Conservation (phyloP, 2,329 filamentous ascomycete genomes). For the Colletotrichum magnum region DNA sequence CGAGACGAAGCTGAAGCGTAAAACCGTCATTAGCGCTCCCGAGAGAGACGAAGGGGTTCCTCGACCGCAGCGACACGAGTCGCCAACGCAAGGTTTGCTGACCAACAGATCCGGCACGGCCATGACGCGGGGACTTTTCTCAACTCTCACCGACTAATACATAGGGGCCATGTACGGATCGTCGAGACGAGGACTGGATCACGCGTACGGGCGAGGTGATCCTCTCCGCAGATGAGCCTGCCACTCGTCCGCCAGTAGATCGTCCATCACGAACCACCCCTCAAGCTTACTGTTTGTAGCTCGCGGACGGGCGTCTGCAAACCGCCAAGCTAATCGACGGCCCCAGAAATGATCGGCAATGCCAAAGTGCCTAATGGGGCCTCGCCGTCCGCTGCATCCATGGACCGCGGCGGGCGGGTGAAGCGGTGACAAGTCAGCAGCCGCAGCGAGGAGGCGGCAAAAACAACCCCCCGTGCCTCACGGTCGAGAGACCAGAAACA, state of each 20-base stretch:
- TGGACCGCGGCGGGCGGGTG: not conserved
- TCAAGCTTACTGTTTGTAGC: not conserved
- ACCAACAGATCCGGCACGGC: not conserved
- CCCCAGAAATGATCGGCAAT: slow-evolving; percentile 10
- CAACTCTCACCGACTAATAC: too few relatives aligned
- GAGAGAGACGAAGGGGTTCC: not conserved
- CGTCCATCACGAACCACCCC: not conserved
- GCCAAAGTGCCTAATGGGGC: slow-evolving; percentile 1
- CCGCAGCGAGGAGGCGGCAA: too few relatives aligned
- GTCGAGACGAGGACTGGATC: too few relatives aligned
- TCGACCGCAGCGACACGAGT: slow-evolving; percentile 6
- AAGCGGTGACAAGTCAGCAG: not conserved
- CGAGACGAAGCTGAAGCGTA: slow-evolving; percentile 18
- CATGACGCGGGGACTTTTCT: not conserved
- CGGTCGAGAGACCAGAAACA: too few relatives aligned
- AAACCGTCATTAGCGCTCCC: not conserved
- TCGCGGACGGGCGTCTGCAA: not conserved
- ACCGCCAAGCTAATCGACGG: not conserved
- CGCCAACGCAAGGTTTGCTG: slow-evolving; percentile 20
- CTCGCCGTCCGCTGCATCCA: slow-evolving; percentile 12
- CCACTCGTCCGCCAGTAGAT: not conserved
- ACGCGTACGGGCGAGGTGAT: too few relatives aligned
- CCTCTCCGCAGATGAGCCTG: too few relatives aligned
- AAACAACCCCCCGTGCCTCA: too few relatives aligned
- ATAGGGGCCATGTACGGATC: too few relatives aligned